Evolutionary conservation across 176 grass and related monocot genomes (phyloP), one percentile per base, ranked within the genome.

Genomic region (Juncus effusus): DNA sequence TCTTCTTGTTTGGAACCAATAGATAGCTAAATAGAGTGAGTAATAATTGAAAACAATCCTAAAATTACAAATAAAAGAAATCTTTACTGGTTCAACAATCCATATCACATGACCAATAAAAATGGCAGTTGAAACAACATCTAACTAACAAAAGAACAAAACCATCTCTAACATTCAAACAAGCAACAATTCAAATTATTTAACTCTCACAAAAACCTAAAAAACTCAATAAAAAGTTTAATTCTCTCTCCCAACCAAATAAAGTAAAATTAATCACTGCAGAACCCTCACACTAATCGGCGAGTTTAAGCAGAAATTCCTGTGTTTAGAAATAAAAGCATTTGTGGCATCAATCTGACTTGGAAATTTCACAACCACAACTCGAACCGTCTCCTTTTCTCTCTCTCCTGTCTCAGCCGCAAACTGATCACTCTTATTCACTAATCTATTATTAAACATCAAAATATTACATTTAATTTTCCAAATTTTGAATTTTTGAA

Each of bases 221-320:
- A 55, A 5, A 0, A 36, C 47, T 69, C 10, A 59, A 45, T 13
- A 69, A 12, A 69, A 52, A 68, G 13, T 3, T 40, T 13, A 40
- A 12, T 56, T 47, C 19, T 28, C 19, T 28, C 19, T 28, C 19
- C 28, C 2, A 13, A 55, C 12, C 28, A 16, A 35, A 55, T 9
- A 69, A 40, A 2, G 53, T 1, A 7, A 6, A 45, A 67, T 7
- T 7, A 13, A 5, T 67, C 83, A 99, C 64, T 99, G 88, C 53
- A 99, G 83, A 76, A 99, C 61, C 5, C 86, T 74, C 55, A 99
- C 35, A 12, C 71, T 84, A 49, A 99, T 35, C 42, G 81, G 80
- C 74, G 59, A 81, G 53, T 82, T 93, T 40, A 93, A 76, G 63
- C 94, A 99, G 82, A 99, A 99, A 65, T 44, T 51, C 73, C 65